Base-by-base conservation (phyloP, 2,329 filamentous ascomycete species). In the Periconia sp. region DNA sequence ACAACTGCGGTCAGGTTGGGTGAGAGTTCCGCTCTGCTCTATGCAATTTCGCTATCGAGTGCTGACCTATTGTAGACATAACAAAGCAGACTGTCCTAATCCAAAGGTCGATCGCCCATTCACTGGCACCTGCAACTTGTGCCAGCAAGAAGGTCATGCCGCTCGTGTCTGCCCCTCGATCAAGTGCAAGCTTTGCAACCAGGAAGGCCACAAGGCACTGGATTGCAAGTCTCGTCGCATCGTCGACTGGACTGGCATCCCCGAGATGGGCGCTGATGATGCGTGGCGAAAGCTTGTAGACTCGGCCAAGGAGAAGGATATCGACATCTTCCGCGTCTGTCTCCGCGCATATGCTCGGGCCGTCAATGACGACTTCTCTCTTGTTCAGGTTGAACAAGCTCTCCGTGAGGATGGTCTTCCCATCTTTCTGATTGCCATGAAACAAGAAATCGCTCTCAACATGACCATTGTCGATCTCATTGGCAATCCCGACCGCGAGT, bases 151-250 rank as follows among this genome's bases (percentile, higher is more conserved):
- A 23, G 81, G 81, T 15, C 81, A 85, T 50, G 72, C 81, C 56
- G 72, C 79, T 37, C 77, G 79, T 15, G 83, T 87, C 37, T 91
- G 87, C 52, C 85, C 85, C 1, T 68, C 83, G 71, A 56, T 48
- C 38, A 66, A 69, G 19, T 83, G 79, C 63, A 79, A 77, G 54
- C 79, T 82, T 46, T 82, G 79, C 68, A 74, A 78, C 61, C 52
- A 70, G 40, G 48, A 63, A 10, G 77, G 75, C 1, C 79, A 81
- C 52, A 72, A 70, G 36, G 71, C 76, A 8, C 42, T 68, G 5
- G 75, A 79, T 1, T 81, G 79, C 56, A 69, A 74, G 3, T 71
- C 77, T 12, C 59, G 62, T 15, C 69, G 69, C 19, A 43, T 52
- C 3, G 46, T 68, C 23, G 54, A 68, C 44, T 71, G 63, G 59